Conservation (phyloP, 2,329 filamentous ascomycete species). For the Paracorniculantispora psalliotae region DNA sequence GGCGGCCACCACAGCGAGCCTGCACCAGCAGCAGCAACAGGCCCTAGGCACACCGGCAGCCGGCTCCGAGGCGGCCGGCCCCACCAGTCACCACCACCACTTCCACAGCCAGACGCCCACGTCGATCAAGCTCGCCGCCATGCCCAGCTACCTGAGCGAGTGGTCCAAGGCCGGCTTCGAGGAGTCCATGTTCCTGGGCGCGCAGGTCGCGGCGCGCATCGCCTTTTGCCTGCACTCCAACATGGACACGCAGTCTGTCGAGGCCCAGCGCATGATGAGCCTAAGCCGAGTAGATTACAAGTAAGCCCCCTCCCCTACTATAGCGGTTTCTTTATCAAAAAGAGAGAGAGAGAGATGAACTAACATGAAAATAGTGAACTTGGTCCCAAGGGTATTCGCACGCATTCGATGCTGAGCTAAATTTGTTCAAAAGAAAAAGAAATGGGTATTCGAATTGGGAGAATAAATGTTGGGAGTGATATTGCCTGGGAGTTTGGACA, state of each 20-base stretch:
- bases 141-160: conserved; percentile 83
- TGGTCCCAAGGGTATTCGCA: conserved; percentile 49
- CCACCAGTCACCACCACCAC: conserved; percentile 40
- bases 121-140: conserved; percentile 69
- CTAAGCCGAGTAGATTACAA: conserved; percentile 57
- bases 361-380: conserved; percentile 39
- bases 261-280: conserved; percentile 52
- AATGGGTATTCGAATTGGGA: too few species aligned
- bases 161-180: conserved; percentile 80
- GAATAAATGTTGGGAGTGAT: not conserved
- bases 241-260: conserved; percentile 46
- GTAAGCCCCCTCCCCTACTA: conserved; percentile 33
- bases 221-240: conserved; percentile 55
- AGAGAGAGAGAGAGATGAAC: too few species aligned
- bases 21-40: conserved; percentile 27
- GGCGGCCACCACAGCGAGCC: conserved; percentile 75
- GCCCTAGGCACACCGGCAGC: conserved; percentile 33
- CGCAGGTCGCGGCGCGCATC: conserved; percentile 71
- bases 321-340: too few species aligned
- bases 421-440: not conserved
- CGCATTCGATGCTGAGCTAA: conserved; percentile 49
- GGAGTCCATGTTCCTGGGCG: conserved; percentile 80
- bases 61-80: conserved; percentile 36
- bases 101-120: conserved; percentile 71
- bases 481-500: conserved; percentile 7